Conservation (phyloP, 2,329 filamentous ascomycete species). For the Macroventuria anomochaeta region DNA sequence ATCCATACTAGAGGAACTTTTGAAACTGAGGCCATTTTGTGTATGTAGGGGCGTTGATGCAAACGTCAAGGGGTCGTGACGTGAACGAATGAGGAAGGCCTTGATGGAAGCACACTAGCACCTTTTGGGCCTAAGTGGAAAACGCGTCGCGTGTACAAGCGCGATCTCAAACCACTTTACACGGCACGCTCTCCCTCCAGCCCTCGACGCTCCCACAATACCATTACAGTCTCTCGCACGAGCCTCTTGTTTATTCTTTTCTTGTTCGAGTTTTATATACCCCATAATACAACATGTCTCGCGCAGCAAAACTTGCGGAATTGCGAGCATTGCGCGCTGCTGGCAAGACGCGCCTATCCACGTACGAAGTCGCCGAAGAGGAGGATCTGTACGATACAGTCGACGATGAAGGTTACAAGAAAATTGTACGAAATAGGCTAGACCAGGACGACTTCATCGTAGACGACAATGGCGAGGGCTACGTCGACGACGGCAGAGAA, state of each 20-base stretch:
- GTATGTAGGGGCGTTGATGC: slow-evolving; percentile 5
- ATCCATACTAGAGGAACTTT: slow-evolving; percentile 82
- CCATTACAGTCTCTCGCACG: slow-evolving; percentile 17
- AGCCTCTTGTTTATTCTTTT: slow-evolving; percentile 22
- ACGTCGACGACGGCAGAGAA: slow-evolving; percentile 94
- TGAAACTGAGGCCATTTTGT: slow-evolving; percentile 58
- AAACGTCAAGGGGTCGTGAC: slow-evolving; percentile 2
- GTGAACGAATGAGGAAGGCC: slow-evolving; percentile 8
- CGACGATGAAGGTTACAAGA: slow-evolving; percentile 96
- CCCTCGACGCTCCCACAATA: slow-evolving; percentile 31
- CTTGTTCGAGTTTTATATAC: slow-evolving; percentile 8
- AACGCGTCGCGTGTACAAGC: slow-evolving; percentile 31
- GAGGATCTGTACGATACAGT: slow-evolving; percentile 92
- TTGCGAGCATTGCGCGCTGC: slow-evolving; percentile 82
- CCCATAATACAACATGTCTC: slow-evolving; percentile 42
- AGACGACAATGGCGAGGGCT: slow-evolving; percentile 96
- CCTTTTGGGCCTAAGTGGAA: slow-evolving; percentile 13
- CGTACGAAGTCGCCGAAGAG: slow-evolving; percentile 85
- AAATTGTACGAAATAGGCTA: slow-evolving; percentile 85
- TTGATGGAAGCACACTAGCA: slow-evolving; percentile 2
- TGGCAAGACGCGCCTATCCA: slow-evolving; percentile 88
- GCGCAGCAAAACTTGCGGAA: slow-evolving; percentile 65
- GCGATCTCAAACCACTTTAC: slow-evolving; percentile 21
- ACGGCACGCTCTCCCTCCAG: slow-evolving; percentile 27
- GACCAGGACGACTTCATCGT: slow-evolving; percentile 98